Conservation (phyloP, 2,329 filamentous ascomycete species). For the Aspergillus bombycis region DNA sequence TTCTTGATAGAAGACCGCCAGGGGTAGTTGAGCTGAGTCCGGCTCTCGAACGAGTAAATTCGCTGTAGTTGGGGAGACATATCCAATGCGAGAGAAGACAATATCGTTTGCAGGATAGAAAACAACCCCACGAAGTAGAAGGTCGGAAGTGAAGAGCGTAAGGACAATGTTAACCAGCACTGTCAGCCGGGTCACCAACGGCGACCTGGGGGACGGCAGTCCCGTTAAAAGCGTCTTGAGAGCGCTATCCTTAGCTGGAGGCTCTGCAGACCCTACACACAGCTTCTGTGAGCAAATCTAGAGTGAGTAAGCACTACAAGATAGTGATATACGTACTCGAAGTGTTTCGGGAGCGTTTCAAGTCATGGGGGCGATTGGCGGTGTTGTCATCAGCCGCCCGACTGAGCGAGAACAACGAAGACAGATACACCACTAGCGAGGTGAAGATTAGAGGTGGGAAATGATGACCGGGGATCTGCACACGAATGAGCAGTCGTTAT, state of each 20-base stretch:
- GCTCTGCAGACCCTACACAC: constrained; percentile 1
- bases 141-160: constrained; percentile 72
- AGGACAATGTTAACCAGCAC: constrained; percentile 73
- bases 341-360: constrained; percentile 1
- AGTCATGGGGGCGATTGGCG: constrained; percentile 10
- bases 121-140: constrained; percentile 72
- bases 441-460: constrained; percentile 44
- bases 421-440: constrained; percentile 50
- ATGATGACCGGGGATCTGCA: constrained; percentile 43
- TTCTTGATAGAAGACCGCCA: constrained; percentile 67
- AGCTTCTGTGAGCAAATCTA: background rate
- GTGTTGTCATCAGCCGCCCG: constrained; percentile 10
- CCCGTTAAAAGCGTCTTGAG: constrained; percentile 74
- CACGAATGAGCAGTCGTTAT: constrained; percentile 6
- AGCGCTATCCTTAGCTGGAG: constrained; percentile 29
- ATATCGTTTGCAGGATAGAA: constrained; percentile 73
- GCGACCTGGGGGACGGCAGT: constrained; percentile 71
- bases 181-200: constrained; percentile 66
- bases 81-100: constrained; percentile 84
- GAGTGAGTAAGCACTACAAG: background rate
- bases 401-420: constrained; percentile 36
- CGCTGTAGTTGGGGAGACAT: constrained; percentile 78
- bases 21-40: constrained; percentile 70
- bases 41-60: constrained; percentile 86
- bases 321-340: background rate